These are phyloP conservation scores for Penicillium pancosmium DNA, from an alignment of 495 filamentous ascomycete species.

Conservation along the genomic window DNA sequence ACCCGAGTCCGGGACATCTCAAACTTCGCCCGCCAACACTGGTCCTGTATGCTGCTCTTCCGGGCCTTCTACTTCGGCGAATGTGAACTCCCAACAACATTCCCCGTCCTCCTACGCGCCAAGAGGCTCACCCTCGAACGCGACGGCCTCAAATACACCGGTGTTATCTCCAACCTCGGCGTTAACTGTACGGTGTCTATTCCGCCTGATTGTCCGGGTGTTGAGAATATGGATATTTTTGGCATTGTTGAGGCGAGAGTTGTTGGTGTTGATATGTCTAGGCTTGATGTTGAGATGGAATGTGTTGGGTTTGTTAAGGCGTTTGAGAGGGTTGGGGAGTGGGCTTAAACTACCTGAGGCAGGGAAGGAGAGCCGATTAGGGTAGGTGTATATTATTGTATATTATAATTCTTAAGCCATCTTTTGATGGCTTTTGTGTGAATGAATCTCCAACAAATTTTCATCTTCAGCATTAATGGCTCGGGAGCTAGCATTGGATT, in stretches of 20 bases:
- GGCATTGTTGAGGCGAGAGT: slow-evolving; percentile 63
- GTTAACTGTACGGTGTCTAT: slow-evolving; percentile 32
- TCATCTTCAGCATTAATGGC: too few relatives aligned
- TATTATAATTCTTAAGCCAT: not conserved
- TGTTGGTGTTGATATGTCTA: slow-evolving; percentile 55
- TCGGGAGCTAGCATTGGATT: too few relatives aligned
- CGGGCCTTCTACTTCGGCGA: slow-evolving; percentile 77
- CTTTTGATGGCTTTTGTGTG: not conserved
- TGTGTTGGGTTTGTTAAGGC: slow-evolving; percentile 46
- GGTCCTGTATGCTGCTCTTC: slow-evolving; percentile 70
- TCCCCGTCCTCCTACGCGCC: slow-evolving; percentile 54
- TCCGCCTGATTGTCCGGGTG: slow-evolving; percentile 31
- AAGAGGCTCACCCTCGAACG: slow-evolving; percentile 35
- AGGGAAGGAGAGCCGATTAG: not conserved
- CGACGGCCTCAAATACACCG: slow-evolving; percentile 31
- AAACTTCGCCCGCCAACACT: slow-evolving; percentile 51
- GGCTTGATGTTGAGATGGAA: slow-evolving; percentile 52
- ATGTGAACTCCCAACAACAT: slow-evolving; percentile 61
- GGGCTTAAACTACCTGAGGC: slow-evolving; percentile 25
- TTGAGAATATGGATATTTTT: slow-evolving; percentile 42
- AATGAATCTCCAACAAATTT: too few relatives aligned
- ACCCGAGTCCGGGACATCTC: slow-evolving; percentile 38
- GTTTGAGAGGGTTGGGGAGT: slow-evolving; percentile 42
- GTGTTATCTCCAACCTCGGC: slow-evolving; percentile 38
- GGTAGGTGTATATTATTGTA: slow-evolving; percentile 1